phyloP scores from a whole-genome alignment of 495 filamentous ascomycete species.

The Bathelium albidoporum region DNA sequence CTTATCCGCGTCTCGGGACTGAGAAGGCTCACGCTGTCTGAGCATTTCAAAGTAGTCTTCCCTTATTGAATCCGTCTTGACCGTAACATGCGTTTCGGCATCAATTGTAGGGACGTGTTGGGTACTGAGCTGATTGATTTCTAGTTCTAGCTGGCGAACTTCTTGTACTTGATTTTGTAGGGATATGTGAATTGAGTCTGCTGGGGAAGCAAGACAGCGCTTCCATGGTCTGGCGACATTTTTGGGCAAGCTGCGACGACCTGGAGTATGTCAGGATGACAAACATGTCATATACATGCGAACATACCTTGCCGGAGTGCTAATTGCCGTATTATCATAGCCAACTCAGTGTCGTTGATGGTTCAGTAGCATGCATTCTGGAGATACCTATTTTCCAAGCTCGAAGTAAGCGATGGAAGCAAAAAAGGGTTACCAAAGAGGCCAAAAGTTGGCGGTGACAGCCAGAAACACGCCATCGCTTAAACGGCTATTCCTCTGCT shows the following conservation, averaged over 20 bases:
- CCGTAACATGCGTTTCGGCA: neutral
- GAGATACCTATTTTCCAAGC: neutral
- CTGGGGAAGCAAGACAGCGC: slow-evolving; percentile 1
- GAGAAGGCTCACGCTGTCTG: neutral
- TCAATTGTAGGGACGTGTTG: slow-evolving; percentile 3
- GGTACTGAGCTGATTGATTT: neutral
- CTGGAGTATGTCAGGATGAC: neutral
- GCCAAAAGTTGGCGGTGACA: neutral
- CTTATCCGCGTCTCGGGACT: neutral
- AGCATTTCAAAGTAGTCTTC: slow-evolving; percentile 6
- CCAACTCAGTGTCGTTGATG: neutral
- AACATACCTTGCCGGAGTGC: slow-evolving; percentile 5
- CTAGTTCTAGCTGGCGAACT: neutral
- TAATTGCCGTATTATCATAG: slow-evolving; percentile 10
- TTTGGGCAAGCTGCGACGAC: neutral
- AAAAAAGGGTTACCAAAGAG: neutral
- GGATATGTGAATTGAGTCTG: slow-evolving; percentile 4
- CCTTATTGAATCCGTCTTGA: slow-evolving; percentile 1
- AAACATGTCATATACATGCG: neutral
- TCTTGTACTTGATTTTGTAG: slow-evolving; percentile 6
- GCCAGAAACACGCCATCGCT: too few species aligned
- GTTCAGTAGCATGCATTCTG: neutral
- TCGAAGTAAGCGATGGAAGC: neutral
- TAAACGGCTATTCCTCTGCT: too few species aligned
- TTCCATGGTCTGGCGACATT: slow-evolving; percentile 3